Conservation (phyloP, 2,329 filamentous ascomycete species). For the Arthrobotrys iridis region DNA sequence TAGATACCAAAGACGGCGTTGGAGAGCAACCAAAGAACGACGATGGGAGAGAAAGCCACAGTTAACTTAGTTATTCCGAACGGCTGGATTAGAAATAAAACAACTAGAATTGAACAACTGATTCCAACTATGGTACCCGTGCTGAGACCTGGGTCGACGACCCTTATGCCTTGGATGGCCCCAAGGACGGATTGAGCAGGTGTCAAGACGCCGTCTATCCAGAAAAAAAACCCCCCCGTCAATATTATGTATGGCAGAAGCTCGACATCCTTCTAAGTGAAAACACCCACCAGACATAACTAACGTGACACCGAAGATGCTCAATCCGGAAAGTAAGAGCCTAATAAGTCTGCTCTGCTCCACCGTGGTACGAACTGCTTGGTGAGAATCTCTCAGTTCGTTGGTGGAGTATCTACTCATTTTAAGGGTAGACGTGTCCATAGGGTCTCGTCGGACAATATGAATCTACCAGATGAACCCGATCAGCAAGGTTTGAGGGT, state of each 20-base stretch:
- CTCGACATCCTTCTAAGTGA: neutral
- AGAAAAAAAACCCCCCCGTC: neutral
- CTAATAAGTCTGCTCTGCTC: constrained; percentile 69
- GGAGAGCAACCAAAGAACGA: constrained; percentile 74
- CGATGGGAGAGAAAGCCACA: constrained; percentile 72
- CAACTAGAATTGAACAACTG: constrained; percentile 72
- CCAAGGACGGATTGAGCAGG: constrained; percentile 76
- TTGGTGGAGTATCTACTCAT: constrained; percentile 70
- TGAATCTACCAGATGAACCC: constrained; percentile 63
- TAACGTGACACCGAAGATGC: constrained; percentile 74
- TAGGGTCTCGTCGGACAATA: constrained; percentile 71
- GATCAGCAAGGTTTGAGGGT: neutral
- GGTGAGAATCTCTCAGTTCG: constrained; percentile 68
- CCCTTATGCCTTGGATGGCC: constrained; percentile 70
- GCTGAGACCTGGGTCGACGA: constrained; percentile 69
- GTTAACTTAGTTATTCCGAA: constrained; percentile 72
- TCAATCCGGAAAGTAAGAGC: constrained; percentile 69
- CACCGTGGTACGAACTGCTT: constrained; percentile 68
- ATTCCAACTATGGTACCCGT: constrained; percentile 71
- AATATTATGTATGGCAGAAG: neutral
- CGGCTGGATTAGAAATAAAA: constrained; percentile 73
- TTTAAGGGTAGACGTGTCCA: constrained; percentile 67
- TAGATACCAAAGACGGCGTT: constrained; percentile 73
- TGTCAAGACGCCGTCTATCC: constrained; percentile 71
- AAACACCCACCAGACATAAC: constrained; percentile 65